Evolutionary conservation across 2,329 filamentous ascomycete species (phyloP).

Genomic region (Aspergillus sp.): DNA sequence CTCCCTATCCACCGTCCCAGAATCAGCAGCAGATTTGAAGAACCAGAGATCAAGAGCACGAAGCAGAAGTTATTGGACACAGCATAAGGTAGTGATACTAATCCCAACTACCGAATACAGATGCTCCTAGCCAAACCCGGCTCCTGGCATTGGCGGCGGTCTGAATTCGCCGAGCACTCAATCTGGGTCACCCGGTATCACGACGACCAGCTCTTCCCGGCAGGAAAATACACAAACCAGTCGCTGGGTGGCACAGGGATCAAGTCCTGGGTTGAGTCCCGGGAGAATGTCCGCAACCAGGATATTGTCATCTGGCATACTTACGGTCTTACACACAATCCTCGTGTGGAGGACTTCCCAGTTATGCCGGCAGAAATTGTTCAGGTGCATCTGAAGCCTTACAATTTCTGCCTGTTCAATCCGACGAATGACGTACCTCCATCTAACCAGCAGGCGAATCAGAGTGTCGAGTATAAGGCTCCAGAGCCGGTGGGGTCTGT

Average conservation of each 20-base stretch:
- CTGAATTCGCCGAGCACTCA: constrained; percentile 54
- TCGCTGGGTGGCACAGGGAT: constrained; percentile 29
- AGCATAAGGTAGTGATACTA: background rate
- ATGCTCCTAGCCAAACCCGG: constrained; percentile 55
- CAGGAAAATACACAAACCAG: constrained; percentile 56
- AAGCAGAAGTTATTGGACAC: background rate
- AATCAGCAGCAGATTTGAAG: no score
- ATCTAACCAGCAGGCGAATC: background rate
- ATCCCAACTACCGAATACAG: constrained; percentile 26
- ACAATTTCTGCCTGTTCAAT: background rate
- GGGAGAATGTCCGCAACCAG: constrained; percentile 24
- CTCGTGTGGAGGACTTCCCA: constrained; percentile 9
- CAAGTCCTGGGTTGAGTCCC: constrained; percentile 18
- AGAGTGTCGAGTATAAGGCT: background rate
- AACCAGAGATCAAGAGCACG: background rate
- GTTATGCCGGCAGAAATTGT: constrained; percentile 9
- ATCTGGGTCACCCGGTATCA: constrained; percentile 55
- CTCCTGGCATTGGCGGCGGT: constrained; percentile 51
- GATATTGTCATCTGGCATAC: constrained; percentile 39
- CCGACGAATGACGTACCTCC: background rate
- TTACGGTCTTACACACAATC: constrained; percentile 6
- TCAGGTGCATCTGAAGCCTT: background rate
- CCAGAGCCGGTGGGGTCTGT: background rate
- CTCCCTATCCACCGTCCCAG: background rate
- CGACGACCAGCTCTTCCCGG: constrained; percentile 52